phyloP scores from a whole-genome alignment of 108 stramenopile species.

The Nitzschia inconspicua region DNA sequence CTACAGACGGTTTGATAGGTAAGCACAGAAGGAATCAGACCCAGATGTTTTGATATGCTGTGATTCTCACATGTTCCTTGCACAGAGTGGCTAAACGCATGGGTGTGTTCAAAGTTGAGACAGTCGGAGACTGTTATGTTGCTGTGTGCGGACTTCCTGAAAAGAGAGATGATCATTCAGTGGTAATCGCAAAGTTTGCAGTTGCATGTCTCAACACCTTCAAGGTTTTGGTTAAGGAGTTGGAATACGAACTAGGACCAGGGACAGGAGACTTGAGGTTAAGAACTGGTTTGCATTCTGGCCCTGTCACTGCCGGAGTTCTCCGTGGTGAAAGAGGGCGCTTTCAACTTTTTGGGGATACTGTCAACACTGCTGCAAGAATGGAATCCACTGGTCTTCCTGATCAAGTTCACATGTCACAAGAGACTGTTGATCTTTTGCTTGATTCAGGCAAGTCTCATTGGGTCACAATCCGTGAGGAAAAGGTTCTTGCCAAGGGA shows the following conservation, averaged over 20 bases:
- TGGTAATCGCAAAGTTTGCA: constrained; percentile 51
- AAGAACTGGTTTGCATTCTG: constrained; percentile 13
- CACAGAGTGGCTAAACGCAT: constrained; percentile 20
- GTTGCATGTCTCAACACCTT: constrained; percentile 24
- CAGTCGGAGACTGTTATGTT: constrained; percentile 56
- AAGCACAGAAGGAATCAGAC: neutral
- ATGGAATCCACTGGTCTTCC: constrained; percentile 53
- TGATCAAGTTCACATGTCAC: constrained; percentile 50
- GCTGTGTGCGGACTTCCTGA: constrained; percentile 49
- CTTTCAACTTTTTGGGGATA: constrained; percentile 47
- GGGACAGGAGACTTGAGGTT: constrained; percentile 8
- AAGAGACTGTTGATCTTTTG: constrained; percentile 39
- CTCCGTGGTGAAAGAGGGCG: constrained; percentile 17
- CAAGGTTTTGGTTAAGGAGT: neutral
- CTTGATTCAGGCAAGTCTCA: constrained; percentile 11
- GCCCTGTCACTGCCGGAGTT: constrained; percentile 24
- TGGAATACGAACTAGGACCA: neutral
- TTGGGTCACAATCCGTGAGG: constrained; percentile 21
- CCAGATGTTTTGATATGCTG: too few species aligned
- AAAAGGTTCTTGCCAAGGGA: constrained; percentile 21
- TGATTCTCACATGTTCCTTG: too few species aligned
- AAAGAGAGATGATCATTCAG: constrained; percentile 39
- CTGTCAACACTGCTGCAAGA: constrained; percentile 57
- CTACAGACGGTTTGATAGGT: neutral
- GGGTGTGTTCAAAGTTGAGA: constrained; percentile 56